Evolutionary conservation across 177 flowering plant genomes (phyloP).

Genomic region (Vitis hybrid): DNA sequence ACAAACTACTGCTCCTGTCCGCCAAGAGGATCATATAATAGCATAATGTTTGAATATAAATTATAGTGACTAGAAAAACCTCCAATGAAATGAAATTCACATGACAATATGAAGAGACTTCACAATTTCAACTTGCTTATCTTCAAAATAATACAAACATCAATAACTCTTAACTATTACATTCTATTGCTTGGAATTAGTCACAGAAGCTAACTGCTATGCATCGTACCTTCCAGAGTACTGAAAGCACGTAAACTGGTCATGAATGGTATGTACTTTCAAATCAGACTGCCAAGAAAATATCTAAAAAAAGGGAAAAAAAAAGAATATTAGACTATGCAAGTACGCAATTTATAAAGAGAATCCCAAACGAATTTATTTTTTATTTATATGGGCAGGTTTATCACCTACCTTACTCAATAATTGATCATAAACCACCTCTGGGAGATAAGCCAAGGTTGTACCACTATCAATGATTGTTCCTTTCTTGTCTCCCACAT

Average conservation of each 20-base stretch:
- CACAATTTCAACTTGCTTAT: neutral
- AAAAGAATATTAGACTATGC: neutral
- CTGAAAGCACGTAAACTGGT: slow-evolving; percentile 62
- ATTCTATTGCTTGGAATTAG: neutral
- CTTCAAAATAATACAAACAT: neutral
- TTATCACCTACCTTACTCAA: slow-evolving; percentile 50
- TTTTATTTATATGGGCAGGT: neutral
- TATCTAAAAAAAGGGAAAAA: slow-evolving; percentile 41
- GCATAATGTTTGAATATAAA: too few species aligned
- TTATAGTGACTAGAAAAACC: too few species aligned
- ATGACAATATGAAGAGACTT: neutral
- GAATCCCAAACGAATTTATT: neutral
- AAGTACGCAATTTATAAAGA: neutral
- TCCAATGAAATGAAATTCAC: neutral
- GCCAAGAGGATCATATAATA: too few species aligned
- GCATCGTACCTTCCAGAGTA: slow-evolving; percentile 58
- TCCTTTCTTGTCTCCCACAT: slow-evolving; percentile 58
- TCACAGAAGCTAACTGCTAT: neutral
- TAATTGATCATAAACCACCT: slow-evolving; percentile 60
- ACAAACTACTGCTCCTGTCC: too few species aligned
- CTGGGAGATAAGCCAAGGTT: slow-evolving; percentile 93
- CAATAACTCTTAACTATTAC: neutral
- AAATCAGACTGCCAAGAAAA: slow-evolving; percentile 51
- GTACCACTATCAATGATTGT: slow-evolving; percentile 97
- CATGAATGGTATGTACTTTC: slow-evolving; percentile 45